Conservation (phyloP, 2,329 filamentous ascomycete genomes). For the Phialemoniopsis sp. region DNA sequence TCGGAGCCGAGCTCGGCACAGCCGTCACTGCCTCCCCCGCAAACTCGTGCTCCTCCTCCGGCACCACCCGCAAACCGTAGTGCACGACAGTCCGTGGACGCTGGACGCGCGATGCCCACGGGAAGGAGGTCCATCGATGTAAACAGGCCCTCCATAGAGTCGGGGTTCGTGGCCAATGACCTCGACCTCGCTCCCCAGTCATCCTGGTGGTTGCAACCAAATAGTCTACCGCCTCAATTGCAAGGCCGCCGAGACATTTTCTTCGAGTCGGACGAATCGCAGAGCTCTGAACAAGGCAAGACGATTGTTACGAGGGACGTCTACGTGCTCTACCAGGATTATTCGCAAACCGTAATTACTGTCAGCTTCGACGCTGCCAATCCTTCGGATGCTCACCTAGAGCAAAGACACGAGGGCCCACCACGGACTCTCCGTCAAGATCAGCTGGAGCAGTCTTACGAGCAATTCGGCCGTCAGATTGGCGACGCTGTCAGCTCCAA, state of each 20-base stretch:
- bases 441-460: conserved; percentile 83
- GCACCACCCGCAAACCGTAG: no score
- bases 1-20: conserved; percentile 14
- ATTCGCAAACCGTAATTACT: conserved; percentile 88
- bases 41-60: conserved; percentile 27
- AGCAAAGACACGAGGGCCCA: conserved; percentile 83
- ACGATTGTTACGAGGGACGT: conserved; percentile 73
- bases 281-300: conserved; percentile 63
- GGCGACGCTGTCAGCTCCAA: conserved; percentile 64
- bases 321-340: conserved; percentile 89
- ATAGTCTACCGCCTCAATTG: conserved; percentile 74
- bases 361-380: conserved; percentile 75
- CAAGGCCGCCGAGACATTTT: conserved; percentile 81
- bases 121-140: conserved; percentile 68
- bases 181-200: conserved; percentile 71
- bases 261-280: conserved; percentile 76
- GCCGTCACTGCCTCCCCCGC: conserved; percentile 17
- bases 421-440: conserved; percentile 83
- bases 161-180: conserved; percentile 83
- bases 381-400: conserved; percentile 66
- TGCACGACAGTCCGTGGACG: conserved; percentile 59
- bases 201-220: conserved; percentile 84
- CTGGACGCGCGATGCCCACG: conserved; percentile 43
- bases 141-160: conserved; percentile 68
- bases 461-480: conserved; percentile 75